A percentile compares a stretch with the other conserved stretches of the same genome.
These are phyloP conservation scores for Saururus chinensis DNA, from an alignment of 164 flowering plant genomes.

Conservation along the genomic window DNA sequence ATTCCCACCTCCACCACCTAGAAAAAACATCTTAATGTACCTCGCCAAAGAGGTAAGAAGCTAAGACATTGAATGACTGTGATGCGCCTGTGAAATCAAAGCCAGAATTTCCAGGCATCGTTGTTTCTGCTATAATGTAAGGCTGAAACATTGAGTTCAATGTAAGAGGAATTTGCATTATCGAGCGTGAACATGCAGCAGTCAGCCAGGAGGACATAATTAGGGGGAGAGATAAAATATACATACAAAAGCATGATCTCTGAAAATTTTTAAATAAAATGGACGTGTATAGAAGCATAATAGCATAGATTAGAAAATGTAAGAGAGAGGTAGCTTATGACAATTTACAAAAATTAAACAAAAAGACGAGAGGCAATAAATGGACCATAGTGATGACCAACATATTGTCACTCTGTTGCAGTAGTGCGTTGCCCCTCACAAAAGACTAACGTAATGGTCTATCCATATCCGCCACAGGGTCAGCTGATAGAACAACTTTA, in stretches of 20 bases:
- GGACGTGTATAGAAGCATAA: too few relatives aligned
- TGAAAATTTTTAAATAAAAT: too few relatives aligned
- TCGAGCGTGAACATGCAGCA: background rate
- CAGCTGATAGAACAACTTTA: background rate
- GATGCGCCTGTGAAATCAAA: conserved; percentile 81
- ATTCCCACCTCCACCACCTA: background rate
- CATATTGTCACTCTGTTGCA: background rate
- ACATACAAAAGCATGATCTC: background rate
- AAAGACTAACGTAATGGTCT: background rate
- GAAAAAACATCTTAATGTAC: conserved; percentile 24
- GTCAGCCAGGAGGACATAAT: background rate
- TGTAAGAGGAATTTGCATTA: background rate
- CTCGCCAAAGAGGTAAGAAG: conserved; percentile 93
- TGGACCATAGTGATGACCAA: background rate
- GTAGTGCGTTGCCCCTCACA: background rate
- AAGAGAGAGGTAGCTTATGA: background rate
- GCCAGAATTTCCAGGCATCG: conserved; percentile 79
- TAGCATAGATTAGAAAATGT: background rate
- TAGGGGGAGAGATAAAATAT: background rate
- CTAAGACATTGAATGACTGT: conserved; percentile 75
- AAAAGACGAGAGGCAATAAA: background rate
- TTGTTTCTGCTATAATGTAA: conserved; percentile 72
- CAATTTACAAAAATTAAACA: background rate
- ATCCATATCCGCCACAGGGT: background rate
- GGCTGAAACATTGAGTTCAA: conserved; percentile 33